Evolutionary conservation across 2,329 filamentous ascomycete genomes (phyloP), one percentile per base, ranked within the genome.

Genomic region (Monilinia laxa): DNA sequence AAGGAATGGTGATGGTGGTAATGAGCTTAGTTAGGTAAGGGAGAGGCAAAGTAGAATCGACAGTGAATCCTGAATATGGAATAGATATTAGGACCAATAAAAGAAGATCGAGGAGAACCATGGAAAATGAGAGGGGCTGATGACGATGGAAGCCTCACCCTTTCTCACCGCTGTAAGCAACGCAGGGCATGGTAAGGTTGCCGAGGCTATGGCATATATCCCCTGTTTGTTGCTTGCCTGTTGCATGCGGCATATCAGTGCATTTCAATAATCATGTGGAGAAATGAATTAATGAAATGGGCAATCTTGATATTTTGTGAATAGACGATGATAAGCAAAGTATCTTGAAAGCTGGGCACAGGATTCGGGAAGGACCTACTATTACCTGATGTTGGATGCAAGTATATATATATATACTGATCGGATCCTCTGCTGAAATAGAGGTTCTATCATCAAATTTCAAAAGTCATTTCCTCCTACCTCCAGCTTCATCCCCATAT

Each of bases 81-180:
- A 65, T 49, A 35, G 7, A 52, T 38, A 14, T 3, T 31, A 18
- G 25, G 20, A 45, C 56, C 64, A 60, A 65, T 65, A 31, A 47
- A 53, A 42, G 60, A 23, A 20, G n/a, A 6, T 60, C 28, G 20
- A 35, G 14, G 28, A 16, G 42, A 35, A 62, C 31, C 16, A 35
- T 51, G 10, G 16, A 28, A 25, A 66, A 49, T 14, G 18, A 23
- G 52, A 66, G 35, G 31, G 59, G 16, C 23, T 54, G 23, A 38
- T 62, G 23, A 55, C 38, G 57, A 66, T 25, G 5, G 31, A 59
- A 66, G 64, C 64, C 64, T 66, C 58, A 66, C 58, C 63, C 16
- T 51, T 57, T 45, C 55, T 53, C 57, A 63, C 64, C 64, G 64
- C 64, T 63, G 63, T 63, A 63, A 63, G 40, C 28, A 66, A 63